Conservation (phyloP, 1,284 basidiomycete genomes). For the Paramarasmius palmivorus region DNA sequence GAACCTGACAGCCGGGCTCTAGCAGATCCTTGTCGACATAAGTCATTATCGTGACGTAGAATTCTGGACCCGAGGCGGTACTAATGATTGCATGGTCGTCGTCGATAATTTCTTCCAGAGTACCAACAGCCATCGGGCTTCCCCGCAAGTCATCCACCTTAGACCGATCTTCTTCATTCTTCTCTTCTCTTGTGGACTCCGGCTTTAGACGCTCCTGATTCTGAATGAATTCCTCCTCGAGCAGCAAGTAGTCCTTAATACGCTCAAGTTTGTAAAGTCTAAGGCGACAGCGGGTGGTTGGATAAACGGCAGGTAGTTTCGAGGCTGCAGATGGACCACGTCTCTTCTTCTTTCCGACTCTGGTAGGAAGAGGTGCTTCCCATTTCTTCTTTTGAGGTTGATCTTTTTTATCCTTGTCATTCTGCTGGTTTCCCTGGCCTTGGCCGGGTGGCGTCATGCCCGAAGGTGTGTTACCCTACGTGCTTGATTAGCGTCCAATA, state of each 20-base stretch:
- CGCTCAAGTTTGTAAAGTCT: conserved; percentile 97
- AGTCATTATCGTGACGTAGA: conserved; percentile 98
- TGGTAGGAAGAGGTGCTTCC: conserved; percentile 97
- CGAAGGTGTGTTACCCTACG: conserved; percentile 80
- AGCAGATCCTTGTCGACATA: conserved; percentile 99
- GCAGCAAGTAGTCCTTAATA: conserved; percentile 96
- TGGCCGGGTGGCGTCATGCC: conserved; percentile 52
- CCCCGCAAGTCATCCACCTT: conserved; percentile 95
- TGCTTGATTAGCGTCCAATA: neutral
- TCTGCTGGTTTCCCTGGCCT: conserved; percentile 48
- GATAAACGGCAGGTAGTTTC: conserved; percentile 92
- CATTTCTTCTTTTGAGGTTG: conserved; percentile 90
- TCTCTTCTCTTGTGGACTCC: conserved; percentile 84
- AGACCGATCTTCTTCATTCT: conserved; percentile 93
- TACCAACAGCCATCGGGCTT: conserved; percentile 95
- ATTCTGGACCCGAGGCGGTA: conserved; percentile 93
- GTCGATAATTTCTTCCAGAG: conserved; percentile 99
- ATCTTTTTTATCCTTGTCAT: conserved; percentile 64
- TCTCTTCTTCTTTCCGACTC: conserved; percentile 94
- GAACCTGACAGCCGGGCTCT: conserved; percentile 94
- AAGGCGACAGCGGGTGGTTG: conserved; percentile 93
- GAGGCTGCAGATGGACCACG: conserved; percentile 89
- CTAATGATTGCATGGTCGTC: conserved; percentile 99
- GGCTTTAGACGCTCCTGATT: conserved; percentile 93
- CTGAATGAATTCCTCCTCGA: conserved; percentile 97